Base-by-base conservation (phyloP, 495 filamentous ascomycete genomes). In the Penicillium manginii region DNA sequence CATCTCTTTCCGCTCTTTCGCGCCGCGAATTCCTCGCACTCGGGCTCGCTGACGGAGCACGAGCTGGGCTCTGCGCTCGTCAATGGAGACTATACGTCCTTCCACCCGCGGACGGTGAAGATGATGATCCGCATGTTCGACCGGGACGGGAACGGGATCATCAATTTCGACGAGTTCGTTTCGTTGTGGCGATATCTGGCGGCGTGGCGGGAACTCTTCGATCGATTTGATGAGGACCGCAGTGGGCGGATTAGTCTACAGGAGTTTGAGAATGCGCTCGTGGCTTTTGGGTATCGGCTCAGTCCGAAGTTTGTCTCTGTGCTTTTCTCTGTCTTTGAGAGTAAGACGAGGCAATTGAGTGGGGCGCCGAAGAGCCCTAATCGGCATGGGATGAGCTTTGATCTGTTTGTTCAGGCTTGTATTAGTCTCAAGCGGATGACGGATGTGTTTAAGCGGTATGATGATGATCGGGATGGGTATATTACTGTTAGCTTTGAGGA, bases 41-140 rank as follows among this genome's bases (percentile, higher is more conserved):
- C 84, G 47, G 93, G 93, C 21, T 83, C 91, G 53, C 82, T 98
- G 40, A 91, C 88, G 2, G 96, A 98, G 70, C 77, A 81, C 59
- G 94, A 98, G 73, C 90, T 98, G 17, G 86, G 90, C 10, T 88
- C 90, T 0, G 94, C 94, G 11, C 86, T 98, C 9, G 96, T 98
- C 40, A 98, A 98, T 72, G 93, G 92, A 43, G 94, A 98, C 78
- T 98, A 87, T 82, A 89, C 91, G 5, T 83, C 89, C 4, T 98
- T 98, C 72, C 96, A 98, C 75, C 86, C 88, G n/a, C 90, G 96
- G 62, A 98, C 94, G 3, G 91, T 98, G 56, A 88, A 88, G 59
- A 96, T 97, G 91, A 98, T 98, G 94, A 97, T 98, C 59, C 86
- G 83, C 68, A 98, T 98, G 94, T 98, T 98, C 75, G 94, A 98